Evolutionary conservation across 2,329 filamentous ascomycete species (phyloP), one percentile per base, ranked within the genome.

Genomic region (Diaporthe citrichinensis): DNA sequence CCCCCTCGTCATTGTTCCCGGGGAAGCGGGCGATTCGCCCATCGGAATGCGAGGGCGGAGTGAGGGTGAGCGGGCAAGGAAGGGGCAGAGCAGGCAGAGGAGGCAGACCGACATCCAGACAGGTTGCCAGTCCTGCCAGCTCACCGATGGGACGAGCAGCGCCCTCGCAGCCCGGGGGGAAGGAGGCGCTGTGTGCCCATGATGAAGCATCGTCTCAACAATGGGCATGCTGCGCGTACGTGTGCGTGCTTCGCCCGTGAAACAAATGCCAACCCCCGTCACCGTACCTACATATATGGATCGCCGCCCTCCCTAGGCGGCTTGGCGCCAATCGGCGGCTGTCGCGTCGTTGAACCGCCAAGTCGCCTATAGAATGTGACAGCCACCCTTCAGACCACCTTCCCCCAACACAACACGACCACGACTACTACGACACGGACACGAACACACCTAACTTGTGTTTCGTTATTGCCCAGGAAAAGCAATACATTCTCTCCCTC

Each of bases 321-420:
- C 71, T 73, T 73, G 71, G 71, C 71, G 71, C 71, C 71, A 73
- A 73, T 73, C 71, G 71, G 71, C 71, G 71, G 71, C 58, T 73
- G 61, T 55, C 34, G 58, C 34, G 23, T 55, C 46, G 58, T 65
- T 55, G 57, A 73, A 65, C 71, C 71, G 71, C 58, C 71, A 65
- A 73, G 71, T 65, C 71, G 71, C 58, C 71, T 53, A 44, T 53
- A 55, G 61, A 73, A 46, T 59, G 68, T 65, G 58, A 53, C 46
- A 73, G 49, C 36, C 46, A 55, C 36, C 31, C 46, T 41, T 25
- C 5, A 31, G 41, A 46, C 28, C 5, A 34, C 49, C 46, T 14
- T 14, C n/a, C 61, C 41, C 41, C n/a, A n/a, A 51, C 23, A 53
- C 46, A 41, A 34, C 25, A 65, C 41, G 61, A n/a, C 17, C 6